Conservation (phyloP, 1,284 basidiomycete genomes). For the Pseudozyma thailandica region DNA sequence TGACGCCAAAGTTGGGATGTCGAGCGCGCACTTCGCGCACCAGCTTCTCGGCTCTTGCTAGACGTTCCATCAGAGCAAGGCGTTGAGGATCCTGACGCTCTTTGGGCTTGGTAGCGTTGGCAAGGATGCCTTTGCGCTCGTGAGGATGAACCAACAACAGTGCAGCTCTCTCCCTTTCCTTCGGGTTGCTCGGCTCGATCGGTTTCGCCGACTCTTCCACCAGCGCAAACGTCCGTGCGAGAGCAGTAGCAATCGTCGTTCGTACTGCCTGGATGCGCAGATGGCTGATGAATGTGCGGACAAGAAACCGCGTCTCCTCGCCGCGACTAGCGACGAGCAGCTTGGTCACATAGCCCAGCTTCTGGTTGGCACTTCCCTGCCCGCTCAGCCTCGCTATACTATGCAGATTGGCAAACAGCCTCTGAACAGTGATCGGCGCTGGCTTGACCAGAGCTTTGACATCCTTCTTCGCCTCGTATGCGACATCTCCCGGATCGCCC, state of each 20-base stretch:
- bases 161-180: constrained; percentile 27
- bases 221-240: constrained; percentile 83
- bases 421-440: constrained; percentile 58
- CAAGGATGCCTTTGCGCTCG: constrained; percentile 56
- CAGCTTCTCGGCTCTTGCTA: constrained; percentile 68
- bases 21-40: constrained; percentile 80
- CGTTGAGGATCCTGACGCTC: constrained; percentile 63
- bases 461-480: constrained; percentile 62
- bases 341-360: constrained; percentile 82
- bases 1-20: constrained; percentile 87
- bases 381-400: constrained; percentile 75
- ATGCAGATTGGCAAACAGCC: constrained; percentile 63
- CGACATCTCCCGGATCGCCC: constrained; percentile 66
- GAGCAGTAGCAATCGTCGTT: constrained; percentile 81
- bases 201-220: constrained; percentile 24
- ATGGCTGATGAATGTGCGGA: constrained; percentile 82
- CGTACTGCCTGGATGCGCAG: constrained; percentile 84
- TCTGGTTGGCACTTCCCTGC: constrained; percentile 78
- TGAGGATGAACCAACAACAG: constrained; percentile 31
- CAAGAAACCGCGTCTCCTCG: constrained; percentile 86
- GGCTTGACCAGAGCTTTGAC: constrained; percentile 62
- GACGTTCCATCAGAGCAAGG: constrained; percentile 53
- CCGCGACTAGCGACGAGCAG: constrained; percentile 84
- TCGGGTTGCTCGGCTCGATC: constrained; percentile 10
- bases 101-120: constrained; percentile 64